Percentiles rank a stretch among this genome's conserved stretches.
phyloP scores from a whole-genome alignment of 306 rosid genomes.

The Vigna radiata region DNA sequence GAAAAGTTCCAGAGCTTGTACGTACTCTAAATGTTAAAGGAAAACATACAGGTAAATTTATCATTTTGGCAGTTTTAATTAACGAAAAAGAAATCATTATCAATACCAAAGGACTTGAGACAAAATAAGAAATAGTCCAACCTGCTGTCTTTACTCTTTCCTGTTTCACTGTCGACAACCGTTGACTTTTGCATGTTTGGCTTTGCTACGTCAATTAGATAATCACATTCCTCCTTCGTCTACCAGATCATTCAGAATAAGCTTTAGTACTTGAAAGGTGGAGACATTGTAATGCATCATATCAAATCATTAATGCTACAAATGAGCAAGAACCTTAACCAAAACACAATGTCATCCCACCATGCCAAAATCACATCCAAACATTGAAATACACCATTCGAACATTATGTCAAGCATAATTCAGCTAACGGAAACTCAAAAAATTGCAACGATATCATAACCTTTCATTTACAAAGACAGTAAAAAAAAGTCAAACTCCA shows the following conservation, averaged over 20 bases:
- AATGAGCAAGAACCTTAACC: conserved; percentile 14
- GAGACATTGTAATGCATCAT: conserved; percentile 25
- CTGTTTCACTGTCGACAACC: conserved; percentile 91
- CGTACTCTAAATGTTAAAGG: conserved; percentile 68
- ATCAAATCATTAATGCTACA: conserved; percentile 36
- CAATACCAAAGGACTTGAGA: conserved; percentile 32
- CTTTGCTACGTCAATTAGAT: conserved; percentile 79
- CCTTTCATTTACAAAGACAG: conserved; percentile 1
- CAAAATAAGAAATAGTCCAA: conserved; percentile 42
- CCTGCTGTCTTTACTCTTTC: conserved; percentile 99
- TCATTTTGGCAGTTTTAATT: neutral
- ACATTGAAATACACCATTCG: conserved; percentile 12
- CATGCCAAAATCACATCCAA: conserved; percentile 27
- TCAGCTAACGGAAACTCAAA: conserved; percentile 34
- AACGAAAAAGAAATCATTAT: conserved; percentile 20
- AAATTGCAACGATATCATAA: neutral
- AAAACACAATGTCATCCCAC: conserved; percentile 18
- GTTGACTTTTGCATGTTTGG: conserved; percentile 88
- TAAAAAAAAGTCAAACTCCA: conserved; percentile 27
- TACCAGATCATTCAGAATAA: conserved; percentile 55
- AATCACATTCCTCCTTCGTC: conserved; percentile 87
- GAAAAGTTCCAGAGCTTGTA: conserved; percentile 95
- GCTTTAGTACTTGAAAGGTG: conserved; percentile 44
- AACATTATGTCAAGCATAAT: conserved; percentile 17
- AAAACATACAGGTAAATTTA: neutral